Conservation (phyloP, 495 filamentous ascomycete genomes). For the Tuber aestivum region DNA sequence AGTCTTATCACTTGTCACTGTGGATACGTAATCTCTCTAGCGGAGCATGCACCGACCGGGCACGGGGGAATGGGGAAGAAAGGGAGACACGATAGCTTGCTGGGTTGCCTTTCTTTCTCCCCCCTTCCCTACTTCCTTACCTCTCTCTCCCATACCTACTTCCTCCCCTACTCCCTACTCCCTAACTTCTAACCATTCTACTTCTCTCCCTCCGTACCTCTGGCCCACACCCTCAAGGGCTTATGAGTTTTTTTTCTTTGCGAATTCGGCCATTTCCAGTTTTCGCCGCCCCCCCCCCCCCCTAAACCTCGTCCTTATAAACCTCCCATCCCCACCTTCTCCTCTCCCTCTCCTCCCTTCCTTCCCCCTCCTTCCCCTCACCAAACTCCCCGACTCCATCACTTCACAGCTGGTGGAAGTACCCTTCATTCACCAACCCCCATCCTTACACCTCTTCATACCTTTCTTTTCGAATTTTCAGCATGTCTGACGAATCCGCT, state of each 20-base stretch:
- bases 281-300: neutral
- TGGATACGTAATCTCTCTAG: neutral
- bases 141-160: neutral
- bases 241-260: neutral
- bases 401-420: constrained; percentile 11
- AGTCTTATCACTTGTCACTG: neutral
- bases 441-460: neutral
- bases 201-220: neutral
- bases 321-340: neutral
- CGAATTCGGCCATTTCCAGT: neutral
- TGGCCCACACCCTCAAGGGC: neutral
- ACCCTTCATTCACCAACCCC: neutral
- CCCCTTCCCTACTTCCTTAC: neutral
- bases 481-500: neutral
- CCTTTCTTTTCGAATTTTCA: neutral
- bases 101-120: neutral
- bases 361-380: neutral
- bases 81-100: neutral
- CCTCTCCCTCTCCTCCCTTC: neutral
- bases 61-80: neutral
- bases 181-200: neutral
- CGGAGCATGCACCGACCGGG: neutral
- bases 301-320: neutral
- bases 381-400: neutral
- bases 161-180: neutral